phyloP scores from a whole-genome alignment of 208 protist species.

The Trypanosomatidae sp. region DNA sequence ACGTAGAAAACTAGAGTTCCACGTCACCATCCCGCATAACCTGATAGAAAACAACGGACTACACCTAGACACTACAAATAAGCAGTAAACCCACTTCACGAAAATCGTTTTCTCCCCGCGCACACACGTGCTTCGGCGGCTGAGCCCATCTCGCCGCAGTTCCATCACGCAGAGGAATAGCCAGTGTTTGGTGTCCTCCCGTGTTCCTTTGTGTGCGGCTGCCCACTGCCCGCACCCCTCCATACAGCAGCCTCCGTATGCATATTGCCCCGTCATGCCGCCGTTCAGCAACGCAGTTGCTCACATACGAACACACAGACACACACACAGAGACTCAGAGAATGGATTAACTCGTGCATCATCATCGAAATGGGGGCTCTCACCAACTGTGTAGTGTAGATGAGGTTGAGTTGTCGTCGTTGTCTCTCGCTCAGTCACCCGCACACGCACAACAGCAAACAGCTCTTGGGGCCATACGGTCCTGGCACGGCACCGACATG shows the following conservation, averaged over 20 bases:
- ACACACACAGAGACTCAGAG: slow-evolving; percentile 29
- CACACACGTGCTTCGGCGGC: too few relatives aligned
- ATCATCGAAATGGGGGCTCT: slow-evolving; percentile 38
- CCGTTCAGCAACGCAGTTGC: not conserved
- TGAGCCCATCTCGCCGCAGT: too few relatives aligned
- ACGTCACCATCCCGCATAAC: not conserved
- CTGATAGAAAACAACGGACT: not conserved
- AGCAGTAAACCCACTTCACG: fast-evolving
- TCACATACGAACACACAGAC: slow-evolving; percentile 5
- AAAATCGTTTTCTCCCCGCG: not conserved
- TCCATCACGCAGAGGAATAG: not conserved
- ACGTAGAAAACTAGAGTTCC: not conserved
- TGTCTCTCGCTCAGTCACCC: slow-evolving; percentile 5
- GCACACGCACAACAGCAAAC: slow-evolving; percentile 2
- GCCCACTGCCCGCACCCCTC: not conserved
- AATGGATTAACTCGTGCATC: slow-evolving; percentile 47
- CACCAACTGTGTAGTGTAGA: slow-evolving; percentile 43
- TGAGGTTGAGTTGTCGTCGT: slow-evolving; percentile 37
- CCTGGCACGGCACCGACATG: slow-evolving; percentile 23
- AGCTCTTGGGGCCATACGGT: slow-evolving; percentile 24
- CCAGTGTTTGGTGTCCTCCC: slow-evolving; percentile 4
- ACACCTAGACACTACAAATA: not conserved
- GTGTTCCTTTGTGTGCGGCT: slow-evolving; percentile 19
- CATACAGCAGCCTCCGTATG: not conserved
- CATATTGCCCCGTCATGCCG: not conserved